phyloP scores from a whole-genome alignment of 768 basidiomycete species.

The Termitomyces sp. region DNA sequence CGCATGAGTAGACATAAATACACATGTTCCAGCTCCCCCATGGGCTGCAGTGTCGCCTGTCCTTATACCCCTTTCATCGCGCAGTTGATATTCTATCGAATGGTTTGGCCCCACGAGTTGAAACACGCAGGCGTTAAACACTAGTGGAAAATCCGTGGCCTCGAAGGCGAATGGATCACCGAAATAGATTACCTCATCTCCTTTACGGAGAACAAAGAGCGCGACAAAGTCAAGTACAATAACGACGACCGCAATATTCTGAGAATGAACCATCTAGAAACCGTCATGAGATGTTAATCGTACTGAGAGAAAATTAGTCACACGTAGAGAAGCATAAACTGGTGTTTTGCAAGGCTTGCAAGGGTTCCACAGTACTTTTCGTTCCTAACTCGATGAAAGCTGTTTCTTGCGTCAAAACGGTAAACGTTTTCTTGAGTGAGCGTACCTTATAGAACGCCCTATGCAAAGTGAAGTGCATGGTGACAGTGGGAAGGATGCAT shows the following conservation, averaged over 20 bases:
- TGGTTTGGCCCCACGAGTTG: slow-evolving; percentile 43
- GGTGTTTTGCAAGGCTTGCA: neutral
- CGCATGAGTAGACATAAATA: slow-evolving; percentile 23
- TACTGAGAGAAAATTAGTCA: slow-evolving; percentile 20
- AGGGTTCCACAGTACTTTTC: neutral
- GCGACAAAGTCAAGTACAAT: neutral
- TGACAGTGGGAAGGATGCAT: neutral
- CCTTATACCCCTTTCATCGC: slow-evolving; percentile 41
- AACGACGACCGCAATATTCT: neutral
- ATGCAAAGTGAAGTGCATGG: neutral
- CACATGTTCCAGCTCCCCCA: slow-evolving; percentile 61
- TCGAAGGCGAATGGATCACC: slow-evolving; percentile 59
- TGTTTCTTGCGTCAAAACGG: neutral
- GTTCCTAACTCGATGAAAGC: neutral
- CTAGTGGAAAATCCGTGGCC: slow-evolving; percentile 81
- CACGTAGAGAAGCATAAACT: neutral
- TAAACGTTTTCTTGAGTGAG: no score
- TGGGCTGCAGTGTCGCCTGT: slow-evolving; percentile 60
- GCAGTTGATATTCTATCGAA: neutral
- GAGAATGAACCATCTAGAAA: neutral
- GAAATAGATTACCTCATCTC: slow-evolving; percentile 37
- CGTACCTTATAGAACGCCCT: neutral
- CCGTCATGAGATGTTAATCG: slow-evolving; percentile 23
- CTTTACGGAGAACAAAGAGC: neutral
- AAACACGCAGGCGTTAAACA: slow-evolving; percentile 64